These are phyloP conservation scores for Perkinsus marinus DNA, from an alignment of 169 alveolate genomes.

Conservation along the genomic window DNA sequence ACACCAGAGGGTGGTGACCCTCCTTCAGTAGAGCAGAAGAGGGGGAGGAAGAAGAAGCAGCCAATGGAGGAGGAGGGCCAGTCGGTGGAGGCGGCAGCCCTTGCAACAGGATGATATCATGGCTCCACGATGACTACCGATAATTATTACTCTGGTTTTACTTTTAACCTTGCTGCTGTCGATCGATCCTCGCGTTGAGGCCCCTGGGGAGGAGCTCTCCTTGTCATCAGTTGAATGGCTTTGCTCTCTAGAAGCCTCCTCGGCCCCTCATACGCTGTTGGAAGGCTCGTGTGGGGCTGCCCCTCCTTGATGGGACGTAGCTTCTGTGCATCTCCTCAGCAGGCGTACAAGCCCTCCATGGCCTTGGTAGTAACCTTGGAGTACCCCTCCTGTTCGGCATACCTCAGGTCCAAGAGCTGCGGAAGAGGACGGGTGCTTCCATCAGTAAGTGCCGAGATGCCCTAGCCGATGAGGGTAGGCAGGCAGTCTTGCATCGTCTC, in stretches of 20 bases:
- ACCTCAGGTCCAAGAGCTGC: background rate
- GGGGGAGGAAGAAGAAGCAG: background rate
- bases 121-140: too few relatives aligned
- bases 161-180: too few relatives aligned
- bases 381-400: background rate
- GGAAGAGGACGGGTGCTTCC: background rate
- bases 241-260: background rate
- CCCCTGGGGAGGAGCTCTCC: too few relatives aligned
- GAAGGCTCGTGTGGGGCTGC: too few relatives aligned
- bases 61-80: too few relatives aligned
- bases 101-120: too few relatives aligned
- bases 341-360: background rate
- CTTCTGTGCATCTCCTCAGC: background rate
- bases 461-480: background rate
- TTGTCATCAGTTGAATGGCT: too few relatives aligned
- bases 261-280: too few relatives aligned
- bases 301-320: background rate
- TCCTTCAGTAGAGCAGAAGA: background rate
- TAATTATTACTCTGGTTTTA: too few relatives aligned
- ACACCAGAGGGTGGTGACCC: background rate
- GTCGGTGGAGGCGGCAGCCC: too few relatives aligned
- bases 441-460: background rate
- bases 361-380: background rate
- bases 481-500: too few relatives aligned
- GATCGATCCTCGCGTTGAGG: too few relatives aligned